Evolutionary conservation across 345 rosid species (phyloP).

Genomic region (Pistacia integerrima): DNA sequence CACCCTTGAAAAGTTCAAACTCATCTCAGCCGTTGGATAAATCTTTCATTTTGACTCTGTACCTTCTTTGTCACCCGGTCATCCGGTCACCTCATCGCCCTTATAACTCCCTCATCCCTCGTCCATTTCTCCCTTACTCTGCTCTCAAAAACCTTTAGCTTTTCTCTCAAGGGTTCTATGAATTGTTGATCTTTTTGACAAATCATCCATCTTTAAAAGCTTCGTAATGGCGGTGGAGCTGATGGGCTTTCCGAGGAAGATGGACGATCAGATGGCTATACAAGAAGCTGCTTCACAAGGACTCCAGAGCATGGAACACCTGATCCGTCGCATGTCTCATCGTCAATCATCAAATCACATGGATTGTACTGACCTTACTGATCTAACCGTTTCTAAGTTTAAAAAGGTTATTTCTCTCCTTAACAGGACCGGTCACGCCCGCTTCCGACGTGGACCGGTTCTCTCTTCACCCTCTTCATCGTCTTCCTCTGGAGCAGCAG

Average conservation of each 20-base stretch:
- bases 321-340: conserved; percentile 65
- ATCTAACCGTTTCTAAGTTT: conserved; percentile 78
- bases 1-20: conserved; percentile 31
- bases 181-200: conserved; percentile 4
- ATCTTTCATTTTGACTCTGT: conserved; percentile 41
- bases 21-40: conserved; percentile 44
- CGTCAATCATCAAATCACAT: conserved; percentile 43
- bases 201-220: neutral
- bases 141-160: neutral
- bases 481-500: conserved; percentile 23
- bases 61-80: conserved; percentile 37
- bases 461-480: conserved; percentile 36
- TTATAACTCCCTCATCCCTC: neutral
- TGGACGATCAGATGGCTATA: conserved; percentile 76
- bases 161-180: neutral
- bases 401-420: conserved; percentile 72
- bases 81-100: conserved; percentile 44
- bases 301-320: conserved; percentile 75
- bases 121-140: conserved; percentile 2
- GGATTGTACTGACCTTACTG: conserved; percentile 69
- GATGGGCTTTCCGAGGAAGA: conserved; percentile 49
- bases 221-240: conserved; percentile 65
- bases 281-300: conserved; percentile 91
- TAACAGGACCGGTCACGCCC: conserved; percentile 87
- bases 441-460: conserved; percentile 81